Base-by-base conservation (phyloP, 306 rosid genomes). In the Argentina anserina region DNA sequence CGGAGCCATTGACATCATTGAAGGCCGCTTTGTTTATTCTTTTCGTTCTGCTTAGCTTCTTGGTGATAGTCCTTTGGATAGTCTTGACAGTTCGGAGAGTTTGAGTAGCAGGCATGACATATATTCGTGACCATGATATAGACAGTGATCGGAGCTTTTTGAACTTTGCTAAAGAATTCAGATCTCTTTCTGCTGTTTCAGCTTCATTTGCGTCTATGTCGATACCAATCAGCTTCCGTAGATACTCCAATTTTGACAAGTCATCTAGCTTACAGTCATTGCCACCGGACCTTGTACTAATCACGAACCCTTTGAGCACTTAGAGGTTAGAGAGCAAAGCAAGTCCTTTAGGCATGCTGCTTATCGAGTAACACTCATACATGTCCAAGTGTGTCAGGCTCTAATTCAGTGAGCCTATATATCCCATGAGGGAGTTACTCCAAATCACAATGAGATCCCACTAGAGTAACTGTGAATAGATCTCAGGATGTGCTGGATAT, bases 291-390 rank as follows among this genome's bases (percentile, higher is more conserved):
- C 23, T 17, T 50, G 26, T 23, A 11, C 53, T 37, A 23, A 76
- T 28, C 28, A 81, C 65, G 36, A 76, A 76, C 61, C 84, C 84
- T 42, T 81, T 72, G 4, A 81, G 67, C 28, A 66, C 77, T 76
- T 41, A 62, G 28, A 81, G 75, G 3, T 72, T 15, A 8, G 66
- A 10, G 33, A 81, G 84, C 8, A 0, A 13, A 2, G 42, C 29
- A n/a, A 81, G 23, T 39, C 72, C 84, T 31, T 76, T 76, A 1
- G 82, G 78, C 70, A 79, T 79, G 61, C 46, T 14, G 67, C 61
- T 72, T 3, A 79, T 58, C 36, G 73, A 55, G 78, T 36, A 67
- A 39, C 82, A 78, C 69, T 66, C 70, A 13, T 42, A 73, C 66
- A 78, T 73, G 65, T 78, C 82, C 8, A 73, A 49, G 23, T 65